Conservation (phyloP, 768 basidiomycete species). For the Podaxis carcinomalis region DNA sequence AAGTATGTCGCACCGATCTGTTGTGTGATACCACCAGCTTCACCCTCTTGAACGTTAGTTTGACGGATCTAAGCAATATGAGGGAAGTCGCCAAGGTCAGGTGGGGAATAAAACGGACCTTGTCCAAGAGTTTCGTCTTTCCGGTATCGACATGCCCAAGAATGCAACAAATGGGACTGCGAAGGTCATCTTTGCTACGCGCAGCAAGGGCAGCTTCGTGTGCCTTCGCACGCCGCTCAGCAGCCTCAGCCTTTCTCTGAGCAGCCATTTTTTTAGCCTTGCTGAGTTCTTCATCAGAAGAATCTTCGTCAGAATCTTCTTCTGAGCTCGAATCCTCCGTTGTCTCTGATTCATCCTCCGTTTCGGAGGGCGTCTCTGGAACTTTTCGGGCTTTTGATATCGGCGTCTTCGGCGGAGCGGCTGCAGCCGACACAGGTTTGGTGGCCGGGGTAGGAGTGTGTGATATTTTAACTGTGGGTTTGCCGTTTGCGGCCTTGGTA, state of each 20-base stretch:
- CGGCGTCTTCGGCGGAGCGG: conserved; percentile 16
- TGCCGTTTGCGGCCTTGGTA: conserved; percentile 18
- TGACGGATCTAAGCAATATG: conserved; percentile 76
- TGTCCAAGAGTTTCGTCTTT: conserved; percentile 96
- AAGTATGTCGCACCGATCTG: conserved; percentile 99
- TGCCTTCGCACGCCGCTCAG: conserved; percentile 70
- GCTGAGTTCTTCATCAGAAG: conserved; percentile 65
- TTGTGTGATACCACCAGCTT: conserved; percentile 99
- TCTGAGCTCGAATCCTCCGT: conserved; percentile 39
- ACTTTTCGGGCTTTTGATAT: background rate
- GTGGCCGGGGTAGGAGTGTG: conserved; percentile 8
- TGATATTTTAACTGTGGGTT: conserved; percentile 21
- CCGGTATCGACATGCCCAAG: conserved; percentile 99
- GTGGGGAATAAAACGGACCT: conserved; percentile 45
- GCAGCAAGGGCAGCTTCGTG: conserved; percentile 85
- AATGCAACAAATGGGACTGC: conserved; percentile 98
- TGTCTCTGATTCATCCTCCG: conserved; percentile 36
- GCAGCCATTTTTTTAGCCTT: conserved; percentile 61
- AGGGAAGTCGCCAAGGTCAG: background rate
- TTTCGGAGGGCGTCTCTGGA: conserved; percentile 27
- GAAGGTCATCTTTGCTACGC: conserved; percentile 82
- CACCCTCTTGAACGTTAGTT: conserved; percentile 99
- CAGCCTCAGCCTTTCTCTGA: conserved; percentile 81
- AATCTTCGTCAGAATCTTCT: conserved; percentile 45
- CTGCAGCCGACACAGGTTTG: conserved; percentile 21